Conservation (phyloP, 2,329 filamentous ascomycete species). For the Orbilia brochopaga region DNA sequence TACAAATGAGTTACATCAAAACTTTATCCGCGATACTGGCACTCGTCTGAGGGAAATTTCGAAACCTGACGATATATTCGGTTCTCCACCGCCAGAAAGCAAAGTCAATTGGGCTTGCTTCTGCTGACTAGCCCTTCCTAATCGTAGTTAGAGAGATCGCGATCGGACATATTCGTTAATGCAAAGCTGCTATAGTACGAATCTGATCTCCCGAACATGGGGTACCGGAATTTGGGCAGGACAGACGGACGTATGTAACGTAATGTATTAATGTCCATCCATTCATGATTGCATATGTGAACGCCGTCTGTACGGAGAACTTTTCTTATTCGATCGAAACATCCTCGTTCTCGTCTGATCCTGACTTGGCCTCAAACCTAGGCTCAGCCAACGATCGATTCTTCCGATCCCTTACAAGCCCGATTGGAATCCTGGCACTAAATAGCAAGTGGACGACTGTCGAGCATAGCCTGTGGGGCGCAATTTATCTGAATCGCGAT, state of each 20-base stretch:
- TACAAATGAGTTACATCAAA: conserved; percentile 18
- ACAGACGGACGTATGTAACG: not conserved
- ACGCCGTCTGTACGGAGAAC: not conserved
- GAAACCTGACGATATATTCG: no score
- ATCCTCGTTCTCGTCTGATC: conserved; percentile 4
- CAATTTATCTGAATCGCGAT: conserved; percentile 44
- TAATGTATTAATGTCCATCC: not conserved
- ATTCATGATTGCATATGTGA: not conserved
- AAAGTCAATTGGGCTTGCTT: not conserved
- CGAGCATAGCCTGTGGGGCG: conserved; percentile 1
- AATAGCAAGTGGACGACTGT: no score
- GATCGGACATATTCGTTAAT: conserved; percentile 35
- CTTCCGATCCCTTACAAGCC: not conserved
- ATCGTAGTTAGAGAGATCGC: conserved; percentile 34
- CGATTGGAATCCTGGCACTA: not conserved
- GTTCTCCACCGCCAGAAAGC: conserved; percentile 14
- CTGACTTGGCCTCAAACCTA: not conserved
- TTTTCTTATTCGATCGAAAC: conserved; percentile 11
- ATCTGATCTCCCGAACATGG: conserved; percentile 35
- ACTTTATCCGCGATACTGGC: conserved; percentile 26
- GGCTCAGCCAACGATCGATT: not conserved
- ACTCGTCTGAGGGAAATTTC: no score
- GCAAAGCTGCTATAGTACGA: conserved; percentile 21
- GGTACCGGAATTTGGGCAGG: conserved; percentile 10
- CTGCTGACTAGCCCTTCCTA: conserved; percentile 13